Percentiles rank a stretch among this genome's conserved stretches.
Evolutionary conservation across 1,284 basidiomycete genomes (phyloP).

Genomic region (Flammula alnicola): DNA sequence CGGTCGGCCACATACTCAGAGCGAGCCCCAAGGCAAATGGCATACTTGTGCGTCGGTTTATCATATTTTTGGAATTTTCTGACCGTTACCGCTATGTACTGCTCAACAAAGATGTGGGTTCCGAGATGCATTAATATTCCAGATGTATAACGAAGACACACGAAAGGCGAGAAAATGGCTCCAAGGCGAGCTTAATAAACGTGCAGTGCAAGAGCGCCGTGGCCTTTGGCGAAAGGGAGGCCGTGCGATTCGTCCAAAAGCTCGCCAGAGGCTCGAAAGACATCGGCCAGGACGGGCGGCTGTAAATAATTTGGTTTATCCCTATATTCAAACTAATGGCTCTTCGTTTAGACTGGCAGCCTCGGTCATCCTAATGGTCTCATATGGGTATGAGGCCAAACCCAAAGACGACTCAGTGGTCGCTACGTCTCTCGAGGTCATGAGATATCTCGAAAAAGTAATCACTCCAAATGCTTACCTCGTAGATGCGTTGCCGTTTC

Average conservation of each 20-base stretch:
- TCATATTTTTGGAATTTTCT: background rate
- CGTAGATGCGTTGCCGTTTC: constrained; percentile 5
- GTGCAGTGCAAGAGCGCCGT: background rate
- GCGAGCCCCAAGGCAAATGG: constrained; percentile 7
- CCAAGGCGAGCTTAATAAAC: constrained; percentile 4
- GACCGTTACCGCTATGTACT: background rate
- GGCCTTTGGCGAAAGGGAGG: background rate
- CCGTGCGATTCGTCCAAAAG: background rate
- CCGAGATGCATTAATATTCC: constrained; percentile 3
- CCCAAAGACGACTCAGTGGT: constrained; percentile 1
- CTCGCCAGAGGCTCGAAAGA: background rate
- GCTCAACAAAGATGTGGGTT: constrained; percentile 8
- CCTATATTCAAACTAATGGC: background rate
- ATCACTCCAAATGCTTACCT: constrained; percentile 8
- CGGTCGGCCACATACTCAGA: constrained; percentile 10
- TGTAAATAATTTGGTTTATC: background rate
- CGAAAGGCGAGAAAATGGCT: constrained; percentile 7
- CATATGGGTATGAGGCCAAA: constrained; percentile 9
- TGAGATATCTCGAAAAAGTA: background rate
- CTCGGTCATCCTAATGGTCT: constrained; percentile 8
- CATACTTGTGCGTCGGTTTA: background rate
- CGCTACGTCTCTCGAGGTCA: background rate
- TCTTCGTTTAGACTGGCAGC: background rate
- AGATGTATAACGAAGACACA: constrained; percentile 2
- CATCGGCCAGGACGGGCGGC: background rate